Base-by-base conservation (phyloP, 2,329 filamentous ascomycete genomes). In the Beauveria sp. region DNA sequence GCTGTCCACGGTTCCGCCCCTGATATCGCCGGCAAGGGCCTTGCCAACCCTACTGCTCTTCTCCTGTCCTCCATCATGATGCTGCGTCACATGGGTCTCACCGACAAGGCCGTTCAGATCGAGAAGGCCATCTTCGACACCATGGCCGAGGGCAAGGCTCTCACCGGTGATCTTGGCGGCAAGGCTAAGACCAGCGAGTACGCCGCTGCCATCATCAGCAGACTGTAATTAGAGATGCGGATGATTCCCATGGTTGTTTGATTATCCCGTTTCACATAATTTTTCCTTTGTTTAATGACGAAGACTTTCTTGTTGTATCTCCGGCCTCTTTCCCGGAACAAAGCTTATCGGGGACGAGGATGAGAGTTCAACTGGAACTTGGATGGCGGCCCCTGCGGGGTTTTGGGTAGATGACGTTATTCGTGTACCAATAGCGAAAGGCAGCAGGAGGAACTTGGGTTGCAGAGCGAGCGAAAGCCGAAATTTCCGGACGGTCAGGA, bases 11-110 rank as follows among this genome's bases (percentile, higher is more conserved):
- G 93, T 70, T 96, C 92, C 67, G 93, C 93, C 63, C 93, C 93
- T 64, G 93, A 98, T 77, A 98, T 98, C 75, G 92, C 91, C 67
- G 93, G 93, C 77, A 92, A 97, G 86, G 89, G 86, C 68, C 88
- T 98, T 69, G 95, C 95, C 72, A 99, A 99, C 86, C 95, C 95
- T 65, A 98, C 95, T 64, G 95, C 95, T 63, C 87, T 99, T 69
- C 86, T 99, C 67, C 89, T 98, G 72, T 91, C 86, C 77, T 96
- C 90, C 76, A 95, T 98, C 81, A 98, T 99, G 95, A 98, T 99
- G 95, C 81, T 99, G 84, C 88, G 95, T 78, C 95, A 99, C 81
- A 98, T 99, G 93, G 87, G 90, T 72, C 84, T 99, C 67, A 87
- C 80, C 76, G 83, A 91, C 66, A 87, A 98, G 76, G 95, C 95